phyloP scores from a whole-genome alignment of 345 rosid genomes.

The Noccaea caerulescens region DNA sequence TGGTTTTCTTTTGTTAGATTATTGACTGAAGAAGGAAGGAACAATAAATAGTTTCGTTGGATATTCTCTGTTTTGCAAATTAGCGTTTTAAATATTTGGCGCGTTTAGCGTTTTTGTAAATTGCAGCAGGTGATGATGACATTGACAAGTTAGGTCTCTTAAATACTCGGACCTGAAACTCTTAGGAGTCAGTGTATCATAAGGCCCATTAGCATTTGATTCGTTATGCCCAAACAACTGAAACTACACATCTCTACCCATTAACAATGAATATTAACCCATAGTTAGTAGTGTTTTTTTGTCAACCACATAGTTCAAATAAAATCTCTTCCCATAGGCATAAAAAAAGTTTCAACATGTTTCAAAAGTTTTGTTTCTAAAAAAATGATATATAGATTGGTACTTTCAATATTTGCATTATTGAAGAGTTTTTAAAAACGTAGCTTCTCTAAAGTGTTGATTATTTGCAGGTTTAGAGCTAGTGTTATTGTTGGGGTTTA shows the following conservation, averaged over 20 bases:
- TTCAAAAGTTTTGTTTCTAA: too few relatives aligned
- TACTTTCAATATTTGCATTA: too few relatives aligned
- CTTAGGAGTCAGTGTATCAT: neutral
- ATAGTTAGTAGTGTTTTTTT: neutral
- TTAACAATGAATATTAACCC: neutral
- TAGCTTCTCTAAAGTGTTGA: too few relatives aligned
- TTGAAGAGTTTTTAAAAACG: too few relatives aligned
- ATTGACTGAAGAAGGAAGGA: neutral
- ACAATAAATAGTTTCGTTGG: conserved; percentile 8
- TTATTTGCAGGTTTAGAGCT: too few relatives aligned
- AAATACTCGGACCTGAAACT: neutral
- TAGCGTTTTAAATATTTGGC: conserved; percentile 13
- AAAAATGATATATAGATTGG: too few relatives aligned
- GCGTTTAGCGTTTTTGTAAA: conserved; percentile 21
- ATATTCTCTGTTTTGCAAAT: neutral
- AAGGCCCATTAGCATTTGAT: conserved; percentile 8
- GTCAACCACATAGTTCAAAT: neutral
- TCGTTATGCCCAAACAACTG: neutral
- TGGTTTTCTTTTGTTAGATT: conserved; percentile 25
- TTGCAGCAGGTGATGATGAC: neutral
- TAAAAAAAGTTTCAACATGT: too few relatives aligned
- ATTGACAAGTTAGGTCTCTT: neutral
- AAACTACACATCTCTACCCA: neutral
- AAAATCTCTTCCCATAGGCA: too few relatives aligned
- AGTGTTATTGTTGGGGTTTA: too few relatives aligned